Base-by-base conservation (phyloP, 139 green algal species). In the Eudorina sp. region DNA sequence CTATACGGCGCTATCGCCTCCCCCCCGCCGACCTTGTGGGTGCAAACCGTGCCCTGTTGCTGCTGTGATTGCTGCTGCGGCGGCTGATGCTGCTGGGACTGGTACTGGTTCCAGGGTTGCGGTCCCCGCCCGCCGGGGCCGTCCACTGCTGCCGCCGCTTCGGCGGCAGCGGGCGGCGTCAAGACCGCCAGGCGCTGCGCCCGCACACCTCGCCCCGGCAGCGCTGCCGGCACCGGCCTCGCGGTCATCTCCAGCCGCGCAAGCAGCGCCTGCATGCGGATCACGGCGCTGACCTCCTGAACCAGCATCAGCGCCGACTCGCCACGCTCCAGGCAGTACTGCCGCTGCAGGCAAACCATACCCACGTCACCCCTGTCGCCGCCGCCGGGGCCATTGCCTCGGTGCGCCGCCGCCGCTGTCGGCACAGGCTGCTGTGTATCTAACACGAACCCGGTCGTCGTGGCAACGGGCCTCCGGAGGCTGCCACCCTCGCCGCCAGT, bases 221-320 rank as follows among this genome's bases (percentile, higher is more conserved):
- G 40, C 70, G 18, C 38, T 8, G 36, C 25, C 3, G 70, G 6
- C 4, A 14, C 38, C 18, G 70, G 40, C 3, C 68, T 13, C 36
- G 29, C 87, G 23, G 73, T 88, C 74, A 80, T 79, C 34, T 92
- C 82, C 53, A 93, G 83, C 53, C 79, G 77, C 53, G 78, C 77
- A 43, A 92, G 77, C 53, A 91, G 45, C 3, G 58, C 45, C 84
- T 92, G 85, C 53, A 88, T 90, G 25, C 92, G 88, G 4, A 81
- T 62, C 36, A 94, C 68, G 29, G 92, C 40, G 38, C 13, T 48
- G 38, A 72, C 78, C 40, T 91, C 87, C 68, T 88, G 87, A 21
- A 88, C 66, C 2, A 91, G 18, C 29, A 53, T 85, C 78, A 76
- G 66, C 40, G 79, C 87, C 21, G 68, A 85, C 5, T 91, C 74